Conservation (phyloP, 352 stramenopile species). For the Globisporangium iwayamae region DNA sequence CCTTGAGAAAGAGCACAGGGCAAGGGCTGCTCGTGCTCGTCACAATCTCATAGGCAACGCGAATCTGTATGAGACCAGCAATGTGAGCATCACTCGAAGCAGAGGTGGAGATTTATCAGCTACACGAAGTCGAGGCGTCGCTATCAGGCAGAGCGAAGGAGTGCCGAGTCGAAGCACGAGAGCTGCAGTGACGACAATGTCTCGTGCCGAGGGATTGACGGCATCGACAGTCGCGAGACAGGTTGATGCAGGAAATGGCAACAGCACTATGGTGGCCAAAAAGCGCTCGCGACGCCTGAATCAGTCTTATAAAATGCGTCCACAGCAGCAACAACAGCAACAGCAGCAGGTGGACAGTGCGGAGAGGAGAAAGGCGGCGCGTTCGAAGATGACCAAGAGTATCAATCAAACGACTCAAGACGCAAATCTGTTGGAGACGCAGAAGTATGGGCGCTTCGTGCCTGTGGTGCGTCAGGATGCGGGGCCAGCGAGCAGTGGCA, state of each 20-base stretch:
- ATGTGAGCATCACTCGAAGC: constrained; percentile 17
- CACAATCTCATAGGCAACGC: neutral
- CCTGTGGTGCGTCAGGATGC: neutral
- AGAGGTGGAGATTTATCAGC: neutral
- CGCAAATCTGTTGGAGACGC: constrained; percentile 30
- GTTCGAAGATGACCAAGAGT: neutral
- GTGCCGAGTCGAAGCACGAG: neutral
- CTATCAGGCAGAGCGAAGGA: neutral
- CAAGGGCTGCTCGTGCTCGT: neutral
- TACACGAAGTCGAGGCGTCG: neutral
- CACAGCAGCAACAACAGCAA: constrained; percentile 1
- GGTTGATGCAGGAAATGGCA: neutral
- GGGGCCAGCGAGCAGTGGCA: neutral
- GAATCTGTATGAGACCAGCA: constrained; percentile 17
- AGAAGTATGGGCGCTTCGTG: constrained; percentile 41
- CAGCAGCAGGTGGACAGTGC: constrained; percentile 5
- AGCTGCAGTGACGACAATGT: neutral
- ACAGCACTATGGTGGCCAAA: constrained; percentile 12
- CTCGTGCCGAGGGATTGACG: neutral
- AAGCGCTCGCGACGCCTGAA: constrained; percentile 26
- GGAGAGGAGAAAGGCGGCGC: neutral
- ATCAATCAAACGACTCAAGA: neutral
- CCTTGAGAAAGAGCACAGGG: constrained; percentile 1
- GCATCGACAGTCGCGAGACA: neutral
- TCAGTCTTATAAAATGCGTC: constrained; percentile 3